Evolutionary conservation across 2,329 filamentous ascomycete genomes (phyloP), one percentile per base, ranked within the genome.

Genomic region (Cladosporium phlei): DNA sequence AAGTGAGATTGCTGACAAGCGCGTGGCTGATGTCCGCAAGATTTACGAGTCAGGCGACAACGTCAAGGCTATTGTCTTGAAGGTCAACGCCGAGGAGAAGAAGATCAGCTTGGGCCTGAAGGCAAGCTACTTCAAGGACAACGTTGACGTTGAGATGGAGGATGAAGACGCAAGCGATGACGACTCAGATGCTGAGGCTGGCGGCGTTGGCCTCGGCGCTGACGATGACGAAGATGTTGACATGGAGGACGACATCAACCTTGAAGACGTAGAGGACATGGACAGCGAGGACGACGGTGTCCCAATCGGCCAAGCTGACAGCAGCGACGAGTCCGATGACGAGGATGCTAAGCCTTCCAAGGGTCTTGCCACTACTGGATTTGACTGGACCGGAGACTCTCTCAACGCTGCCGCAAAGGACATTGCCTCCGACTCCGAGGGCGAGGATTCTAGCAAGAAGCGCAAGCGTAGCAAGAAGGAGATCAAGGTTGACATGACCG

Each of bases 81-180:
- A 84, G 58, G 73, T 98, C 38, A 84, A 97, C 56, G 59, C 71
- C 4, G 75, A 83, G 55, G 85, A 86, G 66, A 83, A 83, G 64
- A 83, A 85, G 58, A 84, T 98, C 57, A 95, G 80, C 57, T 88
- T 98, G 59, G 88, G 90, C 1, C 72, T 98, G 50, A 98, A 97
- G 69, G 88, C 93, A 28, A 94, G 88, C 8, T 88, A 95, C 61
- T 91, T 98, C 59, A 80, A 83, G 49, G 64, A 62, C 16, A 69
- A 72, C 10, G 64, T 66, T 5, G 63, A 67, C 30, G 62, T 72
- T 19, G 73, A 74, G 12, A 72, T 71, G 10, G 63, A 43, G 20
- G 38, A 48, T 16, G 46, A 46, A 3, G 55, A 72, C n/a, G n/a
- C n/a, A n/a, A 48, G 52, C 17, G 55, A 52, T 3, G 72, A 52